Evolutionary conservation across 345 rosid genomes (phyloP).

Genomic region (Pseudoturritis turrita): DNA sequence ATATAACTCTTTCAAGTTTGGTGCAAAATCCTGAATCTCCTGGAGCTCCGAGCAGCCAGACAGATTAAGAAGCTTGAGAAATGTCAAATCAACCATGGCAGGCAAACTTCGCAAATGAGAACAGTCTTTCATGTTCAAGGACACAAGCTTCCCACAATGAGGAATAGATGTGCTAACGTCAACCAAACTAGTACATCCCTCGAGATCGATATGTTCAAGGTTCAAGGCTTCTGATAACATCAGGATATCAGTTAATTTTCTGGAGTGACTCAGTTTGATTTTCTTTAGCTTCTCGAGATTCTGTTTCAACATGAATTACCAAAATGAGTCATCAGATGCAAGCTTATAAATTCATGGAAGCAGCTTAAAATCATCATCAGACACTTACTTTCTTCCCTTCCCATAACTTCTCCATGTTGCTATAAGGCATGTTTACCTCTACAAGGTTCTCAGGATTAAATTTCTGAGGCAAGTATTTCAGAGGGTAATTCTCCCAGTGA

Average conservation of each 20-base stretch:
- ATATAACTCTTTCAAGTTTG: slow-evolving; percentile 9
- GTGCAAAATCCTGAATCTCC: slow-evolving; percentile 16
- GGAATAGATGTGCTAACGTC: slow-evolving; percentile 7
- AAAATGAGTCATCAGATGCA: background rate
- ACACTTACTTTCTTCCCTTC: slow-evolving; percentile 13
- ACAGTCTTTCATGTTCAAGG: slow-evolving; percentile 23
- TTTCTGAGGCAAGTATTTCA: slow-evolving; percentile 1
- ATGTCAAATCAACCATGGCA: background rate
- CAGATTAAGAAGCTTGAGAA: slow-evolving; percentile 8
- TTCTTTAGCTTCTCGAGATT: slow-evolving; percentile 14
- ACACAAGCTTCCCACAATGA: slow-evolving; percentile 13
- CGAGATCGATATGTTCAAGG: slow-evolving; percentile 23
- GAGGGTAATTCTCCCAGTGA: slow-evolving; percentile 25
- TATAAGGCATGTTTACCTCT: slow-evolving; percentile 11
- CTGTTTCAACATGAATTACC: background rate
- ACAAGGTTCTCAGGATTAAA: slow-evolving; percentile 24
- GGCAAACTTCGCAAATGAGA: background rate
- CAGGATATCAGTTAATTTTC: background rate
- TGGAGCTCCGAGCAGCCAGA: slow-evolving; percentile 10
- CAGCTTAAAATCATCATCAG: background rate
- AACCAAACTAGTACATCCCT: slow-evolving; percentile 20
- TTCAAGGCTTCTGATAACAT: background rate
- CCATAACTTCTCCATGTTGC: slow-evolving; percentile 28
- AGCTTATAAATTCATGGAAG: background rate
- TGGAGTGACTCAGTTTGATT: slow-evolving; percentile 10